Evolutionary conservation across 768 basidiomycete genomes (phyloP).

Genomic region (Tricholoma saponaceum): DNA sequence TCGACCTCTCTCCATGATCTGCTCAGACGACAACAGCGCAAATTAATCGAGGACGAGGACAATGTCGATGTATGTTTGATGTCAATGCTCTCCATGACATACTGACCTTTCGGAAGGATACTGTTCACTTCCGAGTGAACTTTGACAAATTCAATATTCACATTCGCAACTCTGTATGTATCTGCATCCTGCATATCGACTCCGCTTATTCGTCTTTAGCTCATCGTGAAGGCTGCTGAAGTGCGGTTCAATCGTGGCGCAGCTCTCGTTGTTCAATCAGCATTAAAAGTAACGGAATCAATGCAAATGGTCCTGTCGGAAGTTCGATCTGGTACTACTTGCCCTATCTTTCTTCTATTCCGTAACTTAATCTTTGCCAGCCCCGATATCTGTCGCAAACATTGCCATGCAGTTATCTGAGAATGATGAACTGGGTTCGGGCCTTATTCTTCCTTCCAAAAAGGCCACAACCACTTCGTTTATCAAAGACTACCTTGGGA

Average conservation of each 20-base stretch:
- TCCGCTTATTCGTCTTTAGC: conserved; percentile 37
- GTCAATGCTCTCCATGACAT: conserved; percentile 6
- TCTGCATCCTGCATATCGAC: not conserved
- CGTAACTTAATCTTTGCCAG: conserved; percentile 28
- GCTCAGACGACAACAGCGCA: conserved; percentile 23
- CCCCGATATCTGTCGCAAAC: conserved; percentile 61
- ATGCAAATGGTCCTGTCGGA: conserved; percentile 61
- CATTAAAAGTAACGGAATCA: conserved; percentile 65
- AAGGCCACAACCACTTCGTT: conserved; percentile 56
- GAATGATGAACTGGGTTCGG: conserved; percentile 54
- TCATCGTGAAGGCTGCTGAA: conserved; percentile 70
- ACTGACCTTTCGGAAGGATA: conserved; percentile 41
- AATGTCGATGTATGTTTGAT: conserved; percentile 59
- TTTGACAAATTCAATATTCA: conserved; percentile 84
- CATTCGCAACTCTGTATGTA: conserved; percentile 77
- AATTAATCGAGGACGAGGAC: conserved; percentile 47
- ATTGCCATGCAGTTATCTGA: conserved; percentile 63
- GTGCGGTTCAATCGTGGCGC: conserved; percentile 80
- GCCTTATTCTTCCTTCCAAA: conserved; percentile 52
- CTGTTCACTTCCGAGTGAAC: conserved; percentile 82
- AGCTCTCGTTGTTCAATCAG: conserved; percentile 65
- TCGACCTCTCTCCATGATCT: not conserved
- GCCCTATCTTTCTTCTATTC: not conserved
- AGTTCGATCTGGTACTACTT: conserved; percentile 52
- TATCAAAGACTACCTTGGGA: conserved; percentile 77